Evolutionary conservation across 1,284 basidiomycete genomes (phyloP).

Genomic region (Pseudozyma hubeiensis): DNA sequence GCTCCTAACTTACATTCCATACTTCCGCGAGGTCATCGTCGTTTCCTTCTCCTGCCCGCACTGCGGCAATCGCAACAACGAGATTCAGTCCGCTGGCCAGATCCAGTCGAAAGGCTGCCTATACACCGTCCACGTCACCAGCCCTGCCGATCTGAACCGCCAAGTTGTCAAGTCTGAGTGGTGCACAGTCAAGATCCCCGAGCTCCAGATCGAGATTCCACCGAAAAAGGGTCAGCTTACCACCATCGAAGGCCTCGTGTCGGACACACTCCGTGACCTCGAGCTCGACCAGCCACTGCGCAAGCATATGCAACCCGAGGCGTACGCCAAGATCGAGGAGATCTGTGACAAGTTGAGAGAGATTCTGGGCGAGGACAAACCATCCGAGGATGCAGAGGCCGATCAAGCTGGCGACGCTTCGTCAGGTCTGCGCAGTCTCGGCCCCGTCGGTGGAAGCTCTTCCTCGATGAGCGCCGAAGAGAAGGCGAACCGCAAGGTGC

Average conservation of each 20-base stretch:
- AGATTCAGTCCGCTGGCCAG: conserved; percentile 89
- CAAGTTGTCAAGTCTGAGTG: conserved; percentile 91
- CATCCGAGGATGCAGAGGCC: conserved; percentile 52
- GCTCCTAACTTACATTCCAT: conserved; percentile 93
- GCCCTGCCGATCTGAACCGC: conserved; percentile 82
- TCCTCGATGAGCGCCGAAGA: conserved; percentile 37
- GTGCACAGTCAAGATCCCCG: conserved; percentile 85
- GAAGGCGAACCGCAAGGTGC: conserved; percentile 73
- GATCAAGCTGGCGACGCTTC: conserved; percentile 67
- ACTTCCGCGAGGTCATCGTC: conserved; percentile 93
- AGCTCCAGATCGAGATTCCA: conserved; percentile 91
- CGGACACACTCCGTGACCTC: conserved; percentile 86
- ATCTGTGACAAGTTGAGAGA: conserved; percentile 78
- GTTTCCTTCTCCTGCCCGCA: conserved; percentile 96
- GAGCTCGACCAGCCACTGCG: conserved; percentile 86
- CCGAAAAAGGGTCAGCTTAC: conserved; percentile 87
- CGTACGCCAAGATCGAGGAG: conserved; percentile 81
- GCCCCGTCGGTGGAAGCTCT: conserved; percentile 36
- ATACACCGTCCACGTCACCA: conserved; percentile 85
- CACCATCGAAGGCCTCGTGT: conserved; percentile 91
- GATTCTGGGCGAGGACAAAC: conserved; percentile 76
- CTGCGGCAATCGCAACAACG: conserved; percentile 90
- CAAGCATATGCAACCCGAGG: conserved; percentile 81
- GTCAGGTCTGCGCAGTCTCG: conserved; percentile 33
- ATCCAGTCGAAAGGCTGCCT: conserved; percentile 76